These are phyloP conservation scores for Fusarium brevicatenulatum DNA, from an alignment of 2,329 filamentous ascomycete genomes.

Conservation along the genomic window DNA sequence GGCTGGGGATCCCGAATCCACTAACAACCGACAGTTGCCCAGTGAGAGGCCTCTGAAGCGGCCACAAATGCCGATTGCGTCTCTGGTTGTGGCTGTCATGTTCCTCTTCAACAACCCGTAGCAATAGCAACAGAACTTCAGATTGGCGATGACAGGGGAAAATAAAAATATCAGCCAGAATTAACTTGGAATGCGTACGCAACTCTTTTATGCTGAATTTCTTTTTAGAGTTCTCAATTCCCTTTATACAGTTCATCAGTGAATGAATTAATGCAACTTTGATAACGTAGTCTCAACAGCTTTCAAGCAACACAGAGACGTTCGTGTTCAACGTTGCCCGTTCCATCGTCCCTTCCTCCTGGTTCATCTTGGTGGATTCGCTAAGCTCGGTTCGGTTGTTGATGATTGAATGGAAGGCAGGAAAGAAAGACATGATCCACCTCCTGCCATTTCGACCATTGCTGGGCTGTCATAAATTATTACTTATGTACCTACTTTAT, in stretches of 20 bases:
- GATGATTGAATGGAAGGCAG: conserved; percentile 9
- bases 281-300: neutral
- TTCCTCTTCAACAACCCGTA: conserved; percentile 1
- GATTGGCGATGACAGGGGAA: conserved; percentile 32
- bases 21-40: conserved; percentile 17
- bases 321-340: conserved; percentile 11
- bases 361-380: conserved; percentile 22
- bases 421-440: conserved; percentile 24
- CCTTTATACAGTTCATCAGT: neutral
- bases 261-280: neutral
- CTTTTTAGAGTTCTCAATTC: neutral
- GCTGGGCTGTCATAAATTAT: neutral
- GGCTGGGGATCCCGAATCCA: conserved; percentile 18
- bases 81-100: conserved; percentile 24
- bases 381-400: conserved; percentile 21
- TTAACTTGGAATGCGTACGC: neutral
- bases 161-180: neutral
- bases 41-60: conserved; percentile 36
- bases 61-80: conserved; percentile 26
- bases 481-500: neutral
- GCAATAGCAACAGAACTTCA: conserved; percentile 14
- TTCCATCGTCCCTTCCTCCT: conserved; percentile 24
- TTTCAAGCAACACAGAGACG: neutral
- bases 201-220: neutral
- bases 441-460: conserved; percentile 3